Evolutionary conservation across 2,329 filamentous ascomycete species (phyloP), one percentile per base, ranked within the genome.

Genomic region (Biscogniauxia marginata): DNA sequence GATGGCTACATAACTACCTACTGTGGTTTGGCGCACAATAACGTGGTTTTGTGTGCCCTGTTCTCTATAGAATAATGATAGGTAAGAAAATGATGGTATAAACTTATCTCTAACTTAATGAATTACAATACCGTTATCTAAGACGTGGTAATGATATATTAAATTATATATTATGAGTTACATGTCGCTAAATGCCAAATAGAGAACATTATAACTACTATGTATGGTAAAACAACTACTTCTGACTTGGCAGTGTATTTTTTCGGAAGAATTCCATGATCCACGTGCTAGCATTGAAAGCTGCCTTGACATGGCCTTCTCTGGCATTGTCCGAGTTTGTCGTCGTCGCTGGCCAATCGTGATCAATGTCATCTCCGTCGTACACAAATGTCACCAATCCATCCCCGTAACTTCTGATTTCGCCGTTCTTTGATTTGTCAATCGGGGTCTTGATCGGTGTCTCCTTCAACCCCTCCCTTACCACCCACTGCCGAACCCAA

Each of bases 401-500:
- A n/a, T 39, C 5, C 11, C 30, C 30, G 30, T 39, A 39, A 16
- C 30, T 39, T 16, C 13, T 16, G 30, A 39, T 16, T 9, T 39
- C 6, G 4, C 30, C 30, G 9, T 39, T 39, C 5, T 39, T 16
- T 39, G 30, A 39, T 6, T n/a, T 39, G 13, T 11, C 11, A 2
- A 39, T 39, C 3, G 30, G 30, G 30, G 30, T 6, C n/a, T 39
- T 16, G 30, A 39, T 22, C 6, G 55, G 56, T 4, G 46, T 54
- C 2, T 18, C 56, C 1, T 25, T 30, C 21, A 67, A 24, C 2
- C 61, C 64, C 34, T 75, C 67, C 4, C 73, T 59, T 18, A 46
- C 39, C 5, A 70, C 72, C 78, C 78, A 81, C 60, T 68, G 65
- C 2, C 54, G 52, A 0, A 73, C 66, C 67, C 72, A 78, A 43